phyloP scores from a whole-genome alignment of 345 rosid genomes.

The Lenwebbia sp. region DNA sequence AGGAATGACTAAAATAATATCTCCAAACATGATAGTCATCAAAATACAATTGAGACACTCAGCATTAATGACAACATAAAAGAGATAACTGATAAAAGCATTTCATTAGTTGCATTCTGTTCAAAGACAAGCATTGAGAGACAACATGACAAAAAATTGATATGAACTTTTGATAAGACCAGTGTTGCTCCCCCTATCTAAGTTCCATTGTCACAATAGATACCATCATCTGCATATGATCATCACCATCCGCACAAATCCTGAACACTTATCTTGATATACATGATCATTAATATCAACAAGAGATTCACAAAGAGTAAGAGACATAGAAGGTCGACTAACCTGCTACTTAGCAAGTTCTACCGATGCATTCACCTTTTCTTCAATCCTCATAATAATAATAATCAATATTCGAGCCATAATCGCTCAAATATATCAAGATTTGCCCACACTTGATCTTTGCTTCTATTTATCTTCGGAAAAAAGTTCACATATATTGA shows the following conservation, averaged over 20 bases:
- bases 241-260: neutral
- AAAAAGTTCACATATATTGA: neutral
- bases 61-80: too few species aligned
- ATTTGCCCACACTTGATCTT: neutral
- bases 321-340: neutral
- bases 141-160: too few species aligned
- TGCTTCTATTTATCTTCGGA: neutral
- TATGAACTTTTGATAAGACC: too few species aligned
- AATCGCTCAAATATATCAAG: neutral
- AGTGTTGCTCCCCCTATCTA: too few species aligned
- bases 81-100: too few species aligned
- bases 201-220: too few species aligned
- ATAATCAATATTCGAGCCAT: neutral
- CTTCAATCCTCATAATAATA: neutral
- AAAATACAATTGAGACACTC: too few species aligned
- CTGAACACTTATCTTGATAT: neutral
- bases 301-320: neutral
- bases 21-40: too few species aligned
- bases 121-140: too few species aligned
- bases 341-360: neutral
- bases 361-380: neutral
- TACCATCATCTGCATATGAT: too few species aligned
- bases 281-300: neutral
- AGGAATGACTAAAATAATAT: too few species aligned
- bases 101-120: too few species aligned